These are phyloP conservation scores for Sanghuangporus sanghuang DNA, from an alignment of 1,284 basidiomycete genomes.

Conservation along the genomic window DNA sequence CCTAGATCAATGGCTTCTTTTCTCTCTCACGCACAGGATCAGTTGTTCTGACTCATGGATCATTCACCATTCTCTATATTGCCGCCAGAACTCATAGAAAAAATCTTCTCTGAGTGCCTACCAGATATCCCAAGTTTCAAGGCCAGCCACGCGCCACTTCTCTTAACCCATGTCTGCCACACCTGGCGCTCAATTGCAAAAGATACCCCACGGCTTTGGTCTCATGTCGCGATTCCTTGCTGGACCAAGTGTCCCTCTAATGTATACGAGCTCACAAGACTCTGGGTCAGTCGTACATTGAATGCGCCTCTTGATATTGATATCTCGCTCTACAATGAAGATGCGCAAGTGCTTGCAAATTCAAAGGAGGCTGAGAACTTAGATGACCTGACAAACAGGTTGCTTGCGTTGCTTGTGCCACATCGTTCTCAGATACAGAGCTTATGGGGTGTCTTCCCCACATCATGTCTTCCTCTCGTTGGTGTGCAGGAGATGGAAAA, in stretches of 20 bases:
- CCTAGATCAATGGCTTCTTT: no score
- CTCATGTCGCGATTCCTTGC: conserved; percentile 5
- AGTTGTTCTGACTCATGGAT: not conserved
- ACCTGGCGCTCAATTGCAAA: conserved; percentile 7
- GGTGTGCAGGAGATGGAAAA: conserved; percentile 11
- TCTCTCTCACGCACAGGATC: no score
- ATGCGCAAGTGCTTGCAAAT: not conserved
- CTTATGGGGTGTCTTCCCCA: conserved; percentile 10
- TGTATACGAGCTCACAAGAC: not conserved
- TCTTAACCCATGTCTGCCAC: conserved; percentile 15
- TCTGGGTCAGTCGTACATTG: conserved; percentile 5
- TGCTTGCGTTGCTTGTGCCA: conserved; percentile 3
- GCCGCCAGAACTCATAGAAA: conserved; percentile 10
- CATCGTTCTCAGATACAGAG: conserved; percentile 2
- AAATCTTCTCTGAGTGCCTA: conserved; percentile 12
- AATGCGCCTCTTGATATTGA: not conserved
- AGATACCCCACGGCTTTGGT: conserved; percentile 6
- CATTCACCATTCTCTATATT: not conserved
- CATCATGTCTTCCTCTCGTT: not conserved
- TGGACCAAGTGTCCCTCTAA: not conserved
- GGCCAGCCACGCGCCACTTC: not conserved
- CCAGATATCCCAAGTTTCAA: conserved; percentile 1
- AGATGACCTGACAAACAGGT: not conserved
- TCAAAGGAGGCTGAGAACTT: not conserved
- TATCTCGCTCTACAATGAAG: conserved; percentile 1